These are phyloP conservation scores for Pseudogymnoascus sp. DNA, from an alignment of 2,329 filamentous ascomycete genomes.

Conservation along the genomic window DNA sequence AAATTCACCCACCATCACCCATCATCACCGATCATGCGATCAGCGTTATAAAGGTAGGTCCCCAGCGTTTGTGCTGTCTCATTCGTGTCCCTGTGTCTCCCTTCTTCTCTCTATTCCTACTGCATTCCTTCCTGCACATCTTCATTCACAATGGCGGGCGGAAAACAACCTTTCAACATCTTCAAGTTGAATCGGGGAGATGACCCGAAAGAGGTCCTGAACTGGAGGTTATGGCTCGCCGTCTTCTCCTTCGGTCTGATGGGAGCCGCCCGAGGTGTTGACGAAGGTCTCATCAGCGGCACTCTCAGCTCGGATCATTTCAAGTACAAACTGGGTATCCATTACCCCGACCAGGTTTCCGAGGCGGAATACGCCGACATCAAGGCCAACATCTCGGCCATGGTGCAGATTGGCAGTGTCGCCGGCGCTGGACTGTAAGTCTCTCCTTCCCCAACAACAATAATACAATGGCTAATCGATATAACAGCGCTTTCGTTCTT, in stretches of 20 bases:
- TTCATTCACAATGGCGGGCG: conserved; percentile 38
- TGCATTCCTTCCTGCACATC: background rate
- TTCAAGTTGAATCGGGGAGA: conserved; percentile 57
- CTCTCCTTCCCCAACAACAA: background rate
- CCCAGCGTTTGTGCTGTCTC: background rate
- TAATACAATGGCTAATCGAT: background rate
- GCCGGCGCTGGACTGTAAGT: conserved; percentile 56
- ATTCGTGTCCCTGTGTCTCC: background rate
- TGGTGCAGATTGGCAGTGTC: conserved; percentile 75
- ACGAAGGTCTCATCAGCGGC: conserved; percentile 71
- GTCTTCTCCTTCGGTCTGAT: conserved; percentile 68
- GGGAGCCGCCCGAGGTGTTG: conserved; percentile 70
- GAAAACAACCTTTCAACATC: conserved; percentile 52
- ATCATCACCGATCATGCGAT: background rate
- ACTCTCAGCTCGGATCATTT: conserved; percentile 63
- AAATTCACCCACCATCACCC: background rate
- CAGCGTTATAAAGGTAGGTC: conserved; percentile 2
- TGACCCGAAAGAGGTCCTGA: conserved; percentile 64
- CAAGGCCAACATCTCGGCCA: conserved; percentile 69
- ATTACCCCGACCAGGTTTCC: conserved; percentile 35
- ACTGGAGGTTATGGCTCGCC: conserved; percentile 73
- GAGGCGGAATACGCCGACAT: conserved; percentile 54
- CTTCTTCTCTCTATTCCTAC: background rate
- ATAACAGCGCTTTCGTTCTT: conserved; percentile 46
- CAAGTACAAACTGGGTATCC: conserved; percentile 50